Evolutionary conservation across 73 alveolate genomes (phyloP), one percentile per base, ranked within the genome.

Genomic region (Paraurostyla sp.): DNA sequence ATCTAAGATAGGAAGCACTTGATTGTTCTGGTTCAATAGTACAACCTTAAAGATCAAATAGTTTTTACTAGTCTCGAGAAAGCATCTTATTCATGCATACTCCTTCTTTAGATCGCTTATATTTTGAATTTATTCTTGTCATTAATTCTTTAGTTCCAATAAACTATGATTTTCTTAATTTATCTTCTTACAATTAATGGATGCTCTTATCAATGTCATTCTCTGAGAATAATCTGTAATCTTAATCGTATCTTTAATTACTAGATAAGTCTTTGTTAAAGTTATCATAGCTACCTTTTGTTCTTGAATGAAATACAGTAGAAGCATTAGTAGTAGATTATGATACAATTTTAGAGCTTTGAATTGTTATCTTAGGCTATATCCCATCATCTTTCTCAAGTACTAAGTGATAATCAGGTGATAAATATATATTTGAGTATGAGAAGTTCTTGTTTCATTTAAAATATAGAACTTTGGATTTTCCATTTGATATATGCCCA

Each of bases 311-410:
- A 20, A 46, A 20, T 13, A 15, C 22, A 20, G 58, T 20, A 46
- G 22, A 15, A 46, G 60, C 3, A 30, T 2, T 7, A 23, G 32
- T 9, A 11, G 65, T 6, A 7, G 84, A n/a, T 7, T 29, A 7
- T 9, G 29, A 13, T 38, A 4, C 9, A 11, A 60, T 9, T 29
- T 60, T 60, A 6, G 45, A 22, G 41, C 41, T 65, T 73, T 48
- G 42, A 43, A 73, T 73, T 13, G 71, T 6, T 2, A 73, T 73
- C 29, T 30, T 73, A 18, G 87, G 87, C 2, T 73, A 25, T 11
- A 73, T 45, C 20, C 73, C 87, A 73, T 73, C 73, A 50, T 73
- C 87, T 9, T 73, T 50, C 33, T 73, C 87, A 0, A 73, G 56
- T 1, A 73, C 87, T 16, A 73, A 13, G 48, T 73, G 87, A 73